Evolutionary conservation across 208 protist species (phyloP).

Genomic region (Naegleria lovaniensis): DNA sequence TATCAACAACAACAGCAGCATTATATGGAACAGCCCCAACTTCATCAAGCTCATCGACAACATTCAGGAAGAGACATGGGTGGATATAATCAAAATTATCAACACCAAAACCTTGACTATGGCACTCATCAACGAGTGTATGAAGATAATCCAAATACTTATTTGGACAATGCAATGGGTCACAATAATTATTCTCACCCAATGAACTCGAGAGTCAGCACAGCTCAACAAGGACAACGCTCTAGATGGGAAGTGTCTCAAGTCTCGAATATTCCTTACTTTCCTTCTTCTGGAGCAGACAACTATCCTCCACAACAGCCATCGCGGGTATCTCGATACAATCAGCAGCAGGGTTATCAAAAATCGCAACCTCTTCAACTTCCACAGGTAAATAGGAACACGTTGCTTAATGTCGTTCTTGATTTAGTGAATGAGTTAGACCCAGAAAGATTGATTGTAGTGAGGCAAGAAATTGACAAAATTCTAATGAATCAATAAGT

Average conservation of each 20-base stretch:
- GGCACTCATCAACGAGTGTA: background rate
- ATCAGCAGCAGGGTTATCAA: background rate
- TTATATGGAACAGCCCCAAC: too few species aligned
- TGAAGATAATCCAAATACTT: background rate
- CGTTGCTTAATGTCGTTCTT: conserved; percentile 68
- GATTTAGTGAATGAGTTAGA: conserved; percentile 70
- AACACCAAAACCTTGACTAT: background rate
- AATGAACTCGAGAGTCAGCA: background rate
- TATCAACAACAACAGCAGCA: background rate
- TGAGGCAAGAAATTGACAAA: conserved; percentile 59
- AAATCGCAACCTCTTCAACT: conserved; percentile 43
- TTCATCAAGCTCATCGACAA: too few species aligned
- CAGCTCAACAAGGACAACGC: background rate
- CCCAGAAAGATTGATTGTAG: conserved; percentile 62
- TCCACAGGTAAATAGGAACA: conserved; percentile 32
- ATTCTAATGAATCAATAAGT: background rate
- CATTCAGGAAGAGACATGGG: too few species aligned
- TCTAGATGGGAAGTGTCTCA: background rate
- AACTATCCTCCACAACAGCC: background rate
- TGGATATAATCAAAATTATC: background rate
- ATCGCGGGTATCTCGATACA: background rate
- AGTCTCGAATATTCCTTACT: background rate
- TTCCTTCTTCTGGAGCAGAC: background rate
- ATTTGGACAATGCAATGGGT: background rate
- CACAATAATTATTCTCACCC: background rate